Conservation (phyloP, 345 rosid genomes). For the Eutrema heterophyllum region DNA sequence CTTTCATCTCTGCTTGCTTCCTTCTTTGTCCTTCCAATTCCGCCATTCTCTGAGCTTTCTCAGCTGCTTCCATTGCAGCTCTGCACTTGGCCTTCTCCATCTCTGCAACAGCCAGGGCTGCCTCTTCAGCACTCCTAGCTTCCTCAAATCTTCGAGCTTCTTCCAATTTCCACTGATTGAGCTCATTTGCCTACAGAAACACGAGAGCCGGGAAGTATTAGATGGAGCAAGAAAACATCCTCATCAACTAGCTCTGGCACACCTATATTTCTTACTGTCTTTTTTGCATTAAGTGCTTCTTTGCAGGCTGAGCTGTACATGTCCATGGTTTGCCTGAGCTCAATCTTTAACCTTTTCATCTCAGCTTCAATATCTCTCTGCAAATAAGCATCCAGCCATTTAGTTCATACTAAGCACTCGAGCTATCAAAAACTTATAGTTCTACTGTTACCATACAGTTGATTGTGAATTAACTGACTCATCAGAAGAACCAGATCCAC, state of each 20-base stretch:
- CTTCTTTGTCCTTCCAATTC: constrained; percentile 65
- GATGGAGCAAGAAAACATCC: background rate
- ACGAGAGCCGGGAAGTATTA: background rate
- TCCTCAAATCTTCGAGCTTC: constrained; percentile 67
- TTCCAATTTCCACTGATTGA: constrained; percentile 60
- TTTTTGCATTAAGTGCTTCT: constrained; percentile 78
- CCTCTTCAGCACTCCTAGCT: constrained; percentile 66
- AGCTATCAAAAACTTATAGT: background rate
- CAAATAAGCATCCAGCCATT: constrained; percentile 14
- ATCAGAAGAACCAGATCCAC: constrained; percentile 28
- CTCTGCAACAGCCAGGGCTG: constrained; percentile 73
- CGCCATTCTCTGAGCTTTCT: constrained; percentile 64
- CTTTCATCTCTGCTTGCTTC: constrained; percentile 67
- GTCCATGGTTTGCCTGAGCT: constrained; percentile 88
- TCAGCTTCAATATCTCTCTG: constrained; percentile 74
- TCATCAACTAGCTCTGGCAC: constrained; percentile 27
- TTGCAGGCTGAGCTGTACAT: constrained; percentile 87
- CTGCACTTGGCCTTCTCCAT: constrained; percentile 83
- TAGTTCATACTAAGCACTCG: background rate
- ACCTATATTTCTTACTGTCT: constrained; percentile 39
- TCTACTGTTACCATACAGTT: constrained; percentile 33
- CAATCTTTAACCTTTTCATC: constrained; percentile 82
- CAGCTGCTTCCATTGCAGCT: constrained; percentile 85
- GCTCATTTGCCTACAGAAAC: constrained; percentile 59
- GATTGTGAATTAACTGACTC: constrained; percentile 23